Evolutionary conservation across 176 grass and related monocot species (phyloP).

Genomic region (Bonia amplexicaulis): DNA sequence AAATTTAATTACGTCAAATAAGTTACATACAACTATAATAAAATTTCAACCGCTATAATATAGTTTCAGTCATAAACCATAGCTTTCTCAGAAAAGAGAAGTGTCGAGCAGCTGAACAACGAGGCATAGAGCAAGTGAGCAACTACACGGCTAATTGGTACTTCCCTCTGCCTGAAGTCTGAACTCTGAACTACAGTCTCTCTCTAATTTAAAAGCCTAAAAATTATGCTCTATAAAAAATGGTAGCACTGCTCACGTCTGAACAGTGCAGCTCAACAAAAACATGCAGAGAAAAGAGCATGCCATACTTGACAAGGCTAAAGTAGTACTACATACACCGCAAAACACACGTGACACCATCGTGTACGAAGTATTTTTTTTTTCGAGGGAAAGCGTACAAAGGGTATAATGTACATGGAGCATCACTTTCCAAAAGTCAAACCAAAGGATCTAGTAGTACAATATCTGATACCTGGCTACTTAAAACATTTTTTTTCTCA

Average conservation of each 20-base stretch:
- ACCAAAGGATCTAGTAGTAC: not conserved
- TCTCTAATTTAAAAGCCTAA: not conserved
- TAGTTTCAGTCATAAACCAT: too few species aligned
- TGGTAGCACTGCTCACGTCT: not conserved
- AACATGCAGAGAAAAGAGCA: not conserved
- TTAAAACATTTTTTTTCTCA: not conserved
- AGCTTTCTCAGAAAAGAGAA: not conserved
- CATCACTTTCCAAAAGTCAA: conserved; percentile 24
- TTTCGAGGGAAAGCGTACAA: not conserved
- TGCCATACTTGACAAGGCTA: not conserved
- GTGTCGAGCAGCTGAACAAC: not conserved
- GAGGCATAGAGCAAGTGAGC: not conserved
- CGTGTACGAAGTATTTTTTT: not conserved
- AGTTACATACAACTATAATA: too few species aligned
- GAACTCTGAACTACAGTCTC: not conserved
- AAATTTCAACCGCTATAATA: too few species aligned
- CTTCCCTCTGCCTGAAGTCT: not conserved
- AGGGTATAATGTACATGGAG: not conserved
- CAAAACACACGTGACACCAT: not conserved
- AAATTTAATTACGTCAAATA: too few species aligned
- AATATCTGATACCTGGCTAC: conserved; percentile 24
- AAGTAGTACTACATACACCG: not conserved
- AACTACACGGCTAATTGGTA: not conserved
- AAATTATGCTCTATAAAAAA: not conserved
- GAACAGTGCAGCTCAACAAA: not conserved